Evolutionary conservation across 768 basidiomycete genomes (phyloP), one percentile per base, ranked within the genome.

Genomic region (Boletellus ananas): DNA sequence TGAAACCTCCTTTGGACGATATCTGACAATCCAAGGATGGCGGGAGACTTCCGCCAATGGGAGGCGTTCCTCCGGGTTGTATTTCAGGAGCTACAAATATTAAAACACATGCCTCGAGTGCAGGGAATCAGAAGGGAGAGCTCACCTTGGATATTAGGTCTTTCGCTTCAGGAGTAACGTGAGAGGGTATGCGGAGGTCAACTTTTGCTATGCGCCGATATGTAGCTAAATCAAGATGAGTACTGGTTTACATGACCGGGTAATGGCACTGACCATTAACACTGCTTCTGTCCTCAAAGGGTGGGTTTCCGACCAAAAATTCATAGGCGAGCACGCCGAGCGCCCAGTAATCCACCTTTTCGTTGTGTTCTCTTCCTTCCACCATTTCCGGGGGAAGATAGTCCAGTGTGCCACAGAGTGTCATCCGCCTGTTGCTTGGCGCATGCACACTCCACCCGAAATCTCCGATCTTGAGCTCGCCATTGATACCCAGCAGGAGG

Each of bases 321-420:
- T 99, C 95, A 65, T 93, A 99, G 1, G 87, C 87, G 54, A 99
- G 74, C n/a, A 98, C 94, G 39, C 95, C 95, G 23, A 99, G 73
- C 0, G 95, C 95, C 95, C 95, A 99, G 51, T 92, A 79, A 61
- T 98, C 95, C 34, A 98, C 95, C 62, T 81, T 85, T 61, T 93
- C 90, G 47, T 78, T 86, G 65, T 98, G 94, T 52, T 89, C 90
- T 57, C 80, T 85, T 0, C 87, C 85, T 59, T 96, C 93, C 13
- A 99, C 90, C 96, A 98, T 99, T 76, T 98, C 95, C 12, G 96
- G 95, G 0, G 96, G 94, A 11, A 99, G 78, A 65, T 98, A 98
- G 66, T 98, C 96, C 39, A 97, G 72, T 1, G 95, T 98, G 12
- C 95, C 95, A 59, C 95, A 98, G 11, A 98, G 77, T 1, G 96